phyloP scores from a whole-genome alignment of 1,284 basidiomycete species.

The Sanguinoderma infundibulare region DNA sequence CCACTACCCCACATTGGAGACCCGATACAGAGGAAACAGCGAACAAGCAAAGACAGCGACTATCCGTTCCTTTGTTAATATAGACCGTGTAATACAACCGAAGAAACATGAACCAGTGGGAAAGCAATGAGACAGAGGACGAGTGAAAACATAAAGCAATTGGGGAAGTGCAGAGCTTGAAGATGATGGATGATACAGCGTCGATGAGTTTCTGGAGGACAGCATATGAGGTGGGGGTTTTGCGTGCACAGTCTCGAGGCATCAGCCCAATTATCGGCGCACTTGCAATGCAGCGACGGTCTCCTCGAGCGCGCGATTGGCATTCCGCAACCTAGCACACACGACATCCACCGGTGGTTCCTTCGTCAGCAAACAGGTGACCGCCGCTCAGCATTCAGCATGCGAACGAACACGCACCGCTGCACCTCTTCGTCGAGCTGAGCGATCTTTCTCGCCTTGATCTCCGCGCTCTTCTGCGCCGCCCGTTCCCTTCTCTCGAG shows the following conservation, averaged over 20 bases:
- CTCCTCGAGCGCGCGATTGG: constrained; percentile 24
- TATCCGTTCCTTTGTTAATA: constrained; percentile 23
- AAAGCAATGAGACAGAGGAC: constrained; percentile 3
- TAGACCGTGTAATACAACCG: constrained; percentile 19
- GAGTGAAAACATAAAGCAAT: constrained; percentile 11
- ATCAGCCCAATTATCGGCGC: constrained; percentile 6
- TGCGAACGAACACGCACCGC: constrained; percentile 26
- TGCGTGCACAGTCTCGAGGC: not conserved
- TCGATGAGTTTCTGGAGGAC: too few species aligned
- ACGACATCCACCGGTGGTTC: not conserved
- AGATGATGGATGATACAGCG: too few species aligned
- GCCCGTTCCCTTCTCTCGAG: constrained; percentile 45
- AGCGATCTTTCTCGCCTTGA: constrained; percentile 43
- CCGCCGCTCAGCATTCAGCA: constrained; percentile 9
- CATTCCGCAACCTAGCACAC: constrained; percentile 12
- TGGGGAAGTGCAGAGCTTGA: constrained; percentile 16
- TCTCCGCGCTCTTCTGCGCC: constrained; percentile 40
- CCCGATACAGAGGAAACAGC: constrained; percentile 25
- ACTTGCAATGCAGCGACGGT: constrained; percentile 21
- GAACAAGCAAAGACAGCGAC: constrained; percentile 25
- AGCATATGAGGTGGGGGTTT: constrained; percentile 3
- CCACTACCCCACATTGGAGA: not conserved
- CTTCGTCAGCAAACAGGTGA: constrained; percentile 14
- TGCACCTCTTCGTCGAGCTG: constrained; percentile 39
- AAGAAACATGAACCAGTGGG: constrained; percentile 1